Evolutionary conservation across 1,139 yeast species (phyloP).

Genomic region (Protomyces inundatus): DNA sequence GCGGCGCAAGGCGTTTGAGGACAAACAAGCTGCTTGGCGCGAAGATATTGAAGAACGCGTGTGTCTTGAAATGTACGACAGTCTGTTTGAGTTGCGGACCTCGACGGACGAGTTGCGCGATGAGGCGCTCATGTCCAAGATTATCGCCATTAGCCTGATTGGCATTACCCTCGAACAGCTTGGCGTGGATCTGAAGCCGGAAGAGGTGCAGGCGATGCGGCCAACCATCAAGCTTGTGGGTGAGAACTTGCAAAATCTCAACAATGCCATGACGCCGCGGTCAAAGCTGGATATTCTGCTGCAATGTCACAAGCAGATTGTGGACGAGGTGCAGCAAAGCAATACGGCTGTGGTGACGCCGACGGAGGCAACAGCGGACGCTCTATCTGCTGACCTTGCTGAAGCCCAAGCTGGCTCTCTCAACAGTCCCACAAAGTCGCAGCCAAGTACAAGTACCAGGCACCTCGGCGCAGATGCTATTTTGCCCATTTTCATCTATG

Average conservation of each 20-base stretch:
- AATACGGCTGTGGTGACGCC: constrained; percentile 7
- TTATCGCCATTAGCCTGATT: constrained; percentile 14
- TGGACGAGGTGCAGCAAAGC: constrained; percentile 22
- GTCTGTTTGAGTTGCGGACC: constrained; percentile 24
- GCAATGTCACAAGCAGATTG: constrained; percentile 26
- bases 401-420: background rate
- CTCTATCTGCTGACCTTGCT: background rate
- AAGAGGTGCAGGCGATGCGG: constrained; percentile 15
- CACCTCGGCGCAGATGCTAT: constrained; percentile 46
- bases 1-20: background rate
- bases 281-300: constrained; percentile 27
- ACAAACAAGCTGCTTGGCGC: constrained; percentile 9
- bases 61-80: constrained; percentile 26
- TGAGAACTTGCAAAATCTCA: constrained; percentile 16
- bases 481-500: constrained; percentile 52
- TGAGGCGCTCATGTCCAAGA: constrained; percentile 19
- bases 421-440: background rate
- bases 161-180: constrained; percentile 24
- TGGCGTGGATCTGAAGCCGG: constrained; percentile 14
- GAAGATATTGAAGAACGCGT: constrained; percentile 28
- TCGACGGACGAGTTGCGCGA: constrained; percentile 29
- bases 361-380: background rate
- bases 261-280: constrained; percentile 25
- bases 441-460: background rate
- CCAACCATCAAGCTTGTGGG: constrained; percentile 13